Base-by-base conservation (phyloP, 805 yeast species). In the Brettanomyces custersianus region DNA sequence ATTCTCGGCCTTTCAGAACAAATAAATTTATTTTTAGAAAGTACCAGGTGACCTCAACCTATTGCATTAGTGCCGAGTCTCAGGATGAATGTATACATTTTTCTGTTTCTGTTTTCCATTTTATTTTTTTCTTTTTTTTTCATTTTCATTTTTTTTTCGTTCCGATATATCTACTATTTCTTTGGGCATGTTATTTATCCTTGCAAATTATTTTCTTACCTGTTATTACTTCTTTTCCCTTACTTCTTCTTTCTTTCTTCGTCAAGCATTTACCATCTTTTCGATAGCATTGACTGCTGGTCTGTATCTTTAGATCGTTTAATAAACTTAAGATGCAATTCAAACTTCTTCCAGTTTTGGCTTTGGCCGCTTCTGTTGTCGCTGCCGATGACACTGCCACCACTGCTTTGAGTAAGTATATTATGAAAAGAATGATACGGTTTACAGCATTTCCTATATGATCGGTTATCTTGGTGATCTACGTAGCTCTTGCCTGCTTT, bases 311-410 rank as follows among this genome's bases (percentile, higher is more conserved):
- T 13, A 5, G 12, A 25, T n/a, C 5, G 4, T 11, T 20, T 20
- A 17, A n/a, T 7, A 20, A 20, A n/a, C n/a, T 20, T 25, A 36
- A 41, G 40, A 75, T 76, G 81, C 79, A 72, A 62, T 61, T 72
- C 60, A 72, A 65, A 59, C 58, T 71, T 42, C 49, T 68, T 47
- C 50, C 70, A 40, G 60, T 67, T 41, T 52, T 65, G 44, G 68
- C 77, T 48, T 45, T 72, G 26, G 66, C 71, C 13, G 25, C 29
- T 25, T 25, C 69, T 40, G 77, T 64, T 42, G 46, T 69, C 40
- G 74, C 61, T 41, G 45, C 51, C 13, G 68, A 66, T 42, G 65
- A 60, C 36, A 59, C 55, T 44, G 62, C 50, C 34, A 65, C 58
- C 43, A 51, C 62, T 17, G 52, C 61, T 31, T 44, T 59, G 43